These are phyloP conservation scores for Phytomonas serpens DNA, from an alignment of 208 protist genomes.

Conservation along the genomic window DNA sequence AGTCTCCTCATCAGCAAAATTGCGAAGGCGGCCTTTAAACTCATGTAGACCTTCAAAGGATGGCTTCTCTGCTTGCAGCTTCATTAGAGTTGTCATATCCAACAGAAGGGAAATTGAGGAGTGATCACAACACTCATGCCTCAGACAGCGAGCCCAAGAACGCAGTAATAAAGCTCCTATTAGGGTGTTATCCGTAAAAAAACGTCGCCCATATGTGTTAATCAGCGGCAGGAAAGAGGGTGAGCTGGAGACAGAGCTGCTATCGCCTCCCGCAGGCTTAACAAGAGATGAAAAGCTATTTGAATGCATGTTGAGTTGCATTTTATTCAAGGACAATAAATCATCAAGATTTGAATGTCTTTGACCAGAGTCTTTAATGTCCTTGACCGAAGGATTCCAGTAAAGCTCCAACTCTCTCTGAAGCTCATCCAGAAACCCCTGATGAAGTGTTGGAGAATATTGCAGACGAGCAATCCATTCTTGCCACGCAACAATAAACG, in stretches of 20 bases:
- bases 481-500: neutral
- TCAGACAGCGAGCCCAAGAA: neutral
- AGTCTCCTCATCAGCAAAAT: neutral
- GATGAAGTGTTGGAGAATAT: neutral
- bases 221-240: neutral
- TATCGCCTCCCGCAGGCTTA: neutral
- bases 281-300: neutral
- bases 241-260: neutral
- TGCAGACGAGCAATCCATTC: neutral
- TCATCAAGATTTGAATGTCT: neutral
- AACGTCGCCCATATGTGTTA: neutral
- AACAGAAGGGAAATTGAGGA: neutral
- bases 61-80: neutral
- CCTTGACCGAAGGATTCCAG: neutral
- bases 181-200: neutral
- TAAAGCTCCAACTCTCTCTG: neutral
- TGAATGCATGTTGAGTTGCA: neutral
- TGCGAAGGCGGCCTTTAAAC: neutral
- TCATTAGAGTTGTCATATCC: neutral
- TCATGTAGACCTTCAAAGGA: neutral
- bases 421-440: neutral
- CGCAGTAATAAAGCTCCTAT: neutral
- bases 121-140: neutral
- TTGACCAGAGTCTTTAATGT: neutral
- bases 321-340: neutral